These are phyloP conservation scores for Lecanicillium sp. DNA, from an alignment of 2,329 filamentous ascomycete genomes.

Conservation along the genomic window DNA sequence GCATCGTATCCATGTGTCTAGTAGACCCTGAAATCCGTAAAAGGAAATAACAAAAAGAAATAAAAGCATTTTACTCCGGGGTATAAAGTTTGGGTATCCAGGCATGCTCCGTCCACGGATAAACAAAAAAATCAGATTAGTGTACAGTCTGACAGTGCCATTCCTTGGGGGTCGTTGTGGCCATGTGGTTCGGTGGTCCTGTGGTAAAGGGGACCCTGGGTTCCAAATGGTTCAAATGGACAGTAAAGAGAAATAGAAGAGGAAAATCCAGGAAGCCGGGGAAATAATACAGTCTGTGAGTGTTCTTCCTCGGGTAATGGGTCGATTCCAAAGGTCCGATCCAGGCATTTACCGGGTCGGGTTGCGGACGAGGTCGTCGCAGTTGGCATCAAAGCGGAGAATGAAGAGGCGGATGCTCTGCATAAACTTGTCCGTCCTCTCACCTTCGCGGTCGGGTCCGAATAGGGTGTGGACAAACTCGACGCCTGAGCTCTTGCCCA, in stretches of 20 bases:
- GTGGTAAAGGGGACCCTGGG: slow-evolving; percentile 15
- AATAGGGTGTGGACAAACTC: slow-evolving; percentile 97
- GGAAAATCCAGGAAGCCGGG: slow-evolving; percentile 12
- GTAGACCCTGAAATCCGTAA: slow-evolving; percentile 10
- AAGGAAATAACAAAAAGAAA: slow-evolving; percentile 22
- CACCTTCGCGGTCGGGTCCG: slow-evolving; percentile 80
- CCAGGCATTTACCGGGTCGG: slow-evolving; percentile 44
- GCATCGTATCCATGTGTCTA: slow-evolving; percentile 13
- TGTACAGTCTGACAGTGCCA: slow-evolving; percentile 23
- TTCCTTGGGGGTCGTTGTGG: slow-evolving; percentile 20
- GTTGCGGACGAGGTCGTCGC: slow-evolving; percentile 73
- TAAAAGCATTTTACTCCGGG: slow-evolving; percentile 20
- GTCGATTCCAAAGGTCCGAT: background rate
- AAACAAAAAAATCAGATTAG: slow-evolving; percentile 21
- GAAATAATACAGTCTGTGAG: slow-evolving; percentile 3
- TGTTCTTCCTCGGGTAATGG: background rate
- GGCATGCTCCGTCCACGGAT: slow-evolving; percentile 18
- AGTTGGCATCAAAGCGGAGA: slow-evolving; percentile 92
- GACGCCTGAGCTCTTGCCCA: slow-evolving; percentile 86
- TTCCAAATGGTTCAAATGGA: slow-evolving; percentile 14
- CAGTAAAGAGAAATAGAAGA: slow-evolving; percentile 16
- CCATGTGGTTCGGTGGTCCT: slow-evolving; percentile 21
- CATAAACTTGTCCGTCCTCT: slow-evolving; percentile 91
- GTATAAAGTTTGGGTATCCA: slow-evolving; percentile 17
- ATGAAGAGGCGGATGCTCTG: slow-evolving; percentile 81